phyloP scores from a whole-genome alignment of 495 filamentous ascomycete genomes.

The Neurospora sp. region DNA sequence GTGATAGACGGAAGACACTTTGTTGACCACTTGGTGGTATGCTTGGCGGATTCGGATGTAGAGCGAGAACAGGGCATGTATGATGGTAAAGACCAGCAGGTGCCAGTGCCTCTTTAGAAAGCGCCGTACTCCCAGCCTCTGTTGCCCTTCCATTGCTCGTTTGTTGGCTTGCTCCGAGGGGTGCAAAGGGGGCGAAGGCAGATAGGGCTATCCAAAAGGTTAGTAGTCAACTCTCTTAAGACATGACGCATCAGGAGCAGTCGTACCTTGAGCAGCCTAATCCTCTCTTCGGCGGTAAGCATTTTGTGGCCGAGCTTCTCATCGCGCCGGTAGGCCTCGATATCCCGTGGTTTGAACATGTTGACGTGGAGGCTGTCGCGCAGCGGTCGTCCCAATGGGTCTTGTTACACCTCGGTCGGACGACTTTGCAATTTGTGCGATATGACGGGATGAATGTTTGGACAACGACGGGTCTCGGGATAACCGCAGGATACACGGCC shows the following conservation, averaged over 20 bases:
- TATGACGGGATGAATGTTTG: neutral
- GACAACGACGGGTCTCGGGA: neutral
- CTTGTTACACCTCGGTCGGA: neutral
- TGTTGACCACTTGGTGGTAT: constrained; percentile 66
- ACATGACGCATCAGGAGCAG: neutral
- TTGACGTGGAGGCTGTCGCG: constrained; percentile 6
- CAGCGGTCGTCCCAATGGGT: neutral
- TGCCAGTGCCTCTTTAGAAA: constrained; percentile 60
- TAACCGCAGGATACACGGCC: neutral
- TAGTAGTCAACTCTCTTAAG: constrained; percentile 2
- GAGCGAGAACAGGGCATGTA: constrained; percentile 76
- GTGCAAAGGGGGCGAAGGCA: constrained; percentile 48
- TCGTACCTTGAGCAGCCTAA: constrained; percentile 51
- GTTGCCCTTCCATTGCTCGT: constrained; percentile 15
- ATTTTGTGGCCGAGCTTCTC: constrained; percentile 45
- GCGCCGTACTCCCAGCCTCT: constrained; percentile 48
- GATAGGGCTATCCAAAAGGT: constrained; percentile 48
- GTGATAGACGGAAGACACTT: constrained; percentile 66
- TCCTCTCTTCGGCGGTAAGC: constrained; percentile 56
- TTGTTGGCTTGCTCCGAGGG: constrained; percentile 14
- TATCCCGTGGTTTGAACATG: constrained; percentile 49
- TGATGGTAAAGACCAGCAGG: constrained; percentile 55
- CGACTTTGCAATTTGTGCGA: neutral
- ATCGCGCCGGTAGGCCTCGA: constrained; percentile 53
- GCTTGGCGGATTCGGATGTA: constrained; percentile 71